Conservation (phyloP, 179 eudicot genomes). For the Sideroxylon spinosum region DNA sequence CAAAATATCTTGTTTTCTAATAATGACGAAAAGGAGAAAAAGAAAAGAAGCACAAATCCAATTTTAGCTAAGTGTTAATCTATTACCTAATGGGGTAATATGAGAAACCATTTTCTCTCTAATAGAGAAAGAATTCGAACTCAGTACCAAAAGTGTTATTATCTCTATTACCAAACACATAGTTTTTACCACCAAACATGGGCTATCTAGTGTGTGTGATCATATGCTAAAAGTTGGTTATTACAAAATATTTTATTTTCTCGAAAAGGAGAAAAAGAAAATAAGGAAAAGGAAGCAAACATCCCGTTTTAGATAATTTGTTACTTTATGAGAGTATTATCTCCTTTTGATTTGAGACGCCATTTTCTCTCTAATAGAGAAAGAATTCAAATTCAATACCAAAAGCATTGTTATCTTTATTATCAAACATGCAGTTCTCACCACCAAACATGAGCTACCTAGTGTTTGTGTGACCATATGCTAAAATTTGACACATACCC, state of each 20-base stretch:
- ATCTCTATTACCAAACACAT: background rate
- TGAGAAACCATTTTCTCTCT: background rate
- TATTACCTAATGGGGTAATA: too few species aligned
- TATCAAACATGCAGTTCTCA: background rate
- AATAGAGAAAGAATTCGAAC: background rate
- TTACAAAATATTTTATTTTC: too few species aligned
- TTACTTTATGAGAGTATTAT: too few species aligned
- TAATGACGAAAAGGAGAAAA: too few species aligned
- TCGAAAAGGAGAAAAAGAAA: too few species aligned
- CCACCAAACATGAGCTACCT: background rate
- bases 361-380: background rate
- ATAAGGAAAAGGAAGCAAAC: too few species aligned
- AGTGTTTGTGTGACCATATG: background rate
- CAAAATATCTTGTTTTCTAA: too few species aligned
- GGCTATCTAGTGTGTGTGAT: background rate
- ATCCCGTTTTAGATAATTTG: too few species aligned
- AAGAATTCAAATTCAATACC: background rate
- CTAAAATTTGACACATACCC: constrained; percentile 31
- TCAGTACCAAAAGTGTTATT: background rate
- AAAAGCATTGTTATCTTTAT: background rate
- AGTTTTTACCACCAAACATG: constrained; percentile 7
- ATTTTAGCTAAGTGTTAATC: too few species aligned
- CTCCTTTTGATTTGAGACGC: too few species aligned
- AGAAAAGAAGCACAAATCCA: too few species aligned
- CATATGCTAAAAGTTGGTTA: too few species aligned